Base-by-base conservation (phyloP, 2,329 filamentous ascomycete genomes). In the Pestalotiopsis sp. region DNA sequence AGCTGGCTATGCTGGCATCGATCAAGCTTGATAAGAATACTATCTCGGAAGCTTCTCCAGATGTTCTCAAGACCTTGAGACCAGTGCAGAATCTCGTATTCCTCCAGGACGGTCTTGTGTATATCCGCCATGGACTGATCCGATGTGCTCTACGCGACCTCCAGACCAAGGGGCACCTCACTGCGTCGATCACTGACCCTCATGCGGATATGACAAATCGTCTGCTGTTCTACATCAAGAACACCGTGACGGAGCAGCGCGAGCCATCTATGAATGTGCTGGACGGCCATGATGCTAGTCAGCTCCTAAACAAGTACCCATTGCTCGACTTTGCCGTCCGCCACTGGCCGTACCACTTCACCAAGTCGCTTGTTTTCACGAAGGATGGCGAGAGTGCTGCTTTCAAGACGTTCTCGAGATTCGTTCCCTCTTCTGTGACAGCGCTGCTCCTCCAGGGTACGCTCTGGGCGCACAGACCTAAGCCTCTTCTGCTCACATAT, bases 121-220 rank as follows among this genome's bases (percentile, higher is more conserved):
- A 75, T 59, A 72, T 82, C 3, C 79, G 80, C 12, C 80, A 82
- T 64, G 76, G 74, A 1, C 71, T 77, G 39, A 76, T 82, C 49
- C 76, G 78, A 7, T 65, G 70, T 2, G 74, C 77, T 3, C 67
- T 81, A 20, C 45, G 78, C 17, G 79, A 81, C 5, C 52, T 77
- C 2, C 74, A 76, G 49, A 66, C 68, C 20, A 76, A 78, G 61
- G 78, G 78, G 23, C 79, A 80, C 57, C 61, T 80, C 2, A 61
- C 76, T 0, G 72, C 75, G 0, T 67, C 68, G 2, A 59, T 80
- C 68, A 79, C 78, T 68, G 76, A 81, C 60, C 70, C 73, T 12
- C 78, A 82, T 61, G 68, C 71, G 5, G 79, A 81, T 66, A 71
- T 82, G 1, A 72, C 75, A 2, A 73, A 68, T 3, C 71, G 80